Conservation (phyloP, 176 grass and related monocot species). For the Avena sativa region DNA sequence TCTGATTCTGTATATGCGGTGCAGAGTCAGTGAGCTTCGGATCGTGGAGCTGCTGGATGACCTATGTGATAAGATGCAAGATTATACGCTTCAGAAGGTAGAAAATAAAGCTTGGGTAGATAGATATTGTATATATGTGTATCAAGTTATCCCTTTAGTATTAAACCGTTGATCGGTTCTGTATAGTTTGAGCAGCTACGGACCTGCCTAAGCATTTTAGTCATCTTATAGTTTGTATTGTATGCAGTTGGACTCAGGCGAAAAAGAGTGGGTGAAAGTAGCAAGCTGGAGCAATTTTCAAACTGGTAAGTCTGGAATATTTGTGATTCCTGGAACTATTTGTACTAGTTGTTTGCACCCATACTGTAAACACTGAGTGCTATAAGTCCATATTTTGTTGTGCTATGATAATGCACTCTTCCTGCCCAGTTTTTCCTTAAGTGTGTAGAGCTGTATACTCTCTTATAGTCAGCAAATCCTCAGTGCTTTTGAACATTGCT, state of each 20-base stretch:
- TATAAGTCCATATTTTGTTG: background rate
- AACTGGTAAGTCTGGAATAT: conserved; percentile 56
- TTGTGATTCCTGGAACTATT: background rate
- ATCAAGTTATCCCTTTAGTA: background rate
- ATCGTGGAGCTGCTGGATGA: conserved; percentile 92
- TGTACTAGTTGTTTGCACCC: background rate
- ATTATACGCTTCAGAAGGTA: conserved; percentile 89
- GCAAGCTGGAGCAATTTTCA: conserved; percentile 66
- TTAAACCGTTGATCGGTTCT: background rate
- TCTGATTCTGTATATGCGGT: conserved; percentile 2
- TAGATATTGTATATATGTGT: background rate
- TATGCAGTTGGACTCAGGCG: conserved; percentile 77
- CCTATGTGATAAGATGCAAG: conserved; percentile 97
- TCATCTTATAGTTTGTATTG: background rate
- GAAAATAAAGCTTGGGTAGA: background rate
- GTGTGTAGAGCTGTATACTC: background rate
- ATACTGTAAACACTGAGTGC: background rate
- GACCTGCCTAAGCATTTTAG: conserved; percentile 18
- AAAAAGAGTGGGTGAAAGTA: conserved; percentile 85
- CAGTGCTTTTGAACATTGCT: conserved; percentile 13
- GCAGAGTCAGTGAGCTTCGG: conserved; percentile 94
- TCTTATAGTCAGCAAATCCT: background rate
- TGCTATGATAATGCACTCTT: conserved; percentile 6
- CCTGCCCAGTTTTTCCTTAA: background rate
- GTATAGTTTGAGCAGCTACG: background rate